Percentiles rank a stretch among this genome's conserved stretches.
Evolutionary conservation across 2,329 filamentous ascomycete species (phyloP).

Genomic region (Colletotrichum filicis): DNA sequence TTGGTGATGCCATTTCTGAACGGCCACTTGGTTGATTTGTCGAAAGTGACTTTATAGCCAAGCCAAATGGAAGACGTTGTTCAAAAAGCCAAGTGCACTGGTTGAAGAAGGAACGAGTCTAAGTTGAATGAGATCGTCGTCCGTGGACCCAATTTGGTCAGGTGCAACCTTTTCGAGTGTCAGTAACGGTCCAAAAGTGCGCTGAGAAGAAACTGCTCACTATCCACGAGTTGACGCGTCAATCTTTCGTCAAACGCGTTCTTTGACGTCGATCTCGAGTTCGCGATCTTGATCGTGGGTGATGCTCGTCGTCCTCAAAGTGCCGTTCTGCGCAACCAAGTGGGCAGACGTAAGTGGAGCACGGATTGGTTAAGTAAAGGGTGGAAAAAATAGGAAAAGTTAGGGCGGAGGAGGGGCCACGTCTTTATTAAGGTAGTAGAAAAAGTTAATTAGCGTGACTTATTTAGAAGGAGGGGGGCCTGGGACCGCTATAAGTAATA

Average conservation of each 20-base stretch:
- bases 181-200: not conserved
- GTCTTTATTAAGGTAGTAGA: not conserved
- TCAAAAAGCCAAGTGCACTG: not conserved
- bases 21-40: fast-evolving
- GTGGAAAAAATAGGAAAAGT: not conserved
- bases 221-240: conserved; percentile 12
- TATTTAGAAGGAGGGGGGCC: not conserved
- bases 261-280: not conserved
- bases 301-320: not conserved
- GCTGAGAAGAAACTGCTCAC: not conserved
- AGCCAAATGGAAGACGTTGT: not conserved
- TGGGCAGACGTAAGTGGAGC: not conserved
- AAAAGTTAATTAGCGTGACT: not conserved
- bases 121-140: not conserved
- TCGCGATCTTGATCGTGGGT: not conserved
- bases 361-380: not conserved
- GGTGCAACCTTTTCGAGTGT: not conserved
- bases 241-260: not conserved
- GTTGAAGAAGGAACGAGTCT: not conserved
- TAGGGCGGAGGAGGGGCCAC: not conserved
- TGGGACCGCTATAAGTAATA: not conserved
- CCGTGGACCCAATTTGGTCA: not conserved
- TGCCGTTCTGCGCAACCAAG: not conserved
- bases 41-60: fast-evolving
- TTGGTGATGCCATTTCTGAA: not conserved